phyloP scores from a whole-genome alignment of 1,284 basidiomycete species.

The Rhodotorula sp. region DNA sequence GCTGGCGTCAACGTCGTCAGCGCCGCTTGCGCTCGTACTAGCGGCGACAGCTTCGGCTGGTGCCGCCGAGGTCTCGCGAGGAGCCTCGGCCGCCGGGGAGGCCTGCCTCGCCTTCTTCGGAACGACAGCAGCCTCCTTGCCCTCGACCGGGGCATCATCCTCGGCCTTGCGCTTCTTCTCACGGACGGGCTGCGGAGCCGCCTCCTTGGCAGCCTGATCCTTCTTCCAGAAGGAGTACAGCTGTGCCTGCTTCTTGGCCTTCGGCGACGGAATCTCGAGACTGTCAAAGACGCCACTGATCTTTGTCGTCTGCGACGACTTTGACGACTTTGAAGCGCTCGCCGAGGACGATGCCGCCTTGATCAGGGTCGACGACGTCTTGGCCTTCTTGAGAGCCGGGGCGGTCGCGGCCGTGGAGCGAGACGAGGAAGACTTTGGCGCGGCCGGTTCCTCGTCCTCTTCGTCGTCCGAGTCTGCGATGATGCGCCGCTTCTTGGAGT shows the following conservation, averaged over 20 bases:
- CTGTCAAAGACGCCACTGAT: neutral
- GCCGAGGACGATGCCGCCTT: neutral
- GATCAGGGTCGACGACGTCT: neutral
- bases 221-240: neutral
- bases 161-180: neutral
- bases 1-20: too few species aligned
- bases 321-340: neutral
- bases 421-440: neutral
- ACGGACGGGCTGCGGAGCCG: too few species aligned
- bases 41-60: too few species aligned
- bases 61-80: too few species aligned
- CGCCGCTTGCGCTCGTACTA: too few species aligned
- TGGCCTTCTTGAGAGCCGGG: slow-evolving; percentile 4
- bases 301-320: neutral
- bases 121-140: neutral
- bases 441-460: neutral
- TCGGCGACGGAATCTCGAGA: slow-evolving; percentile 6
- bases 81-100: neutral
- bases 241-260: slow-evolving; percentile 1
- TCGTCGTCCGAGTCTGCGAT: slow-evolving; percentile 7
- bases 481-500: neutral
- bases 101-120: neutral
- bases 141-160: neutral
- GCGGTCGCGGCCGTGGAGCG: too few species aligned
- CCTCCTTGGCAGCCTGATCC: neutral